phyloP scores from a whole-genome alignment of 73 alveolate genomes.

The Paramecium pentaurelia region DNA sequence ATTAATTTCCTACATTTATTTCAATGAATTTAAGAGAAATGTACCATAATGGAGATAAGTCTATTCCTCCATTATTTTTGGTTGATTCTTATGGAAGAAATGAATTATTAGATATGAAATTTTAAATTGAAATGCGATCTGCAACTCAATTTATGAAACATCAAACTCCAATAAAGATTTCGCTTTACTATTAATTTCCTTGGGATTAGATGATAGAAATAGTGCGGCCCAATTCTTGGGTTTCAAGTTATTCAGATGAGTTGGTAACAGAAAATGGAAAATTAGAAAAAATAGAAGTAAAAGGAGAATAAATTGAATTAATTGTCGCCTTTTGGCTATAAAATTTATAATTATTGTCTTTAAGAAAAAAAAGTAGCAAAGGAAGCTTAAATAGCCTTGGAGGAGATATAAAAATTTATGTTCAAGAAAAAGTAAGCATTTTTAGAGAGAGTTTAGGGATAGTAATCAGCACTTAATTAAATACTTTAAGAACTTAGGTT shows the following conservation, averaged over 20 bases:
- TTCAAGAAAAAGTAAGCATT: neutral
- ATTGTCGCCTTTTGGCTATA: conserved; percentile 1
- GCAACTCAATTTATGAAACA: neutral
- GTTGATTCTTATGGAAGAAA: neutral
- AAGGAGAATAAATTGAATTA: neutral
- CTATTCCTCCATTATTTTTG: conserved; percentile 49
- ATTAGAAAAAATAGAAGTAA: neutral
- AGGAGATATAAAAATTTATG: neutral
- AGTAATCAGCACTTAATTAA: neutral
- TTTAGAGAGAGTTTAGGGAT: neutral
- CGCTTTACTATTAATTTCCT: neutral
- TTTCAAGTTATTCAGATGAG: neutral
- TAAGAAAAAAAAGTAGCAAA: neutral
- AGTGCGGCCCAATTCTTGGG: conserved; percentile 7
- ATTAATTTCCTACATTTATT: conserved; percentile 53
- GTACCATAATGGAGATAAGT: conserved; percentile 53
- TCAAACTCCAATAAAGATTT: neutral
- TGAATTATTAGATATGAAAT: neutral
- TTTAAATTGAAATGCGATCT: neutral
- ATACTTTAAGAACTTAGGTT: neutral
- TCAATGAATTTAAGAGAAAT: conserved; percentile 53
- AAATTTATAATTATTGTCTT: neutral
- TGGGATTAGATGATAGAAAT: neutral
- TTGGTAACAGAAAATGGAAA: neutral
- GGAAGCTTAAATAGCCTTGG: neutral